Evolutionary conservation across 192 early-diverging fungal genomes (phyloP).

Genomic region (Rhizophagus prolifer): DNA sequence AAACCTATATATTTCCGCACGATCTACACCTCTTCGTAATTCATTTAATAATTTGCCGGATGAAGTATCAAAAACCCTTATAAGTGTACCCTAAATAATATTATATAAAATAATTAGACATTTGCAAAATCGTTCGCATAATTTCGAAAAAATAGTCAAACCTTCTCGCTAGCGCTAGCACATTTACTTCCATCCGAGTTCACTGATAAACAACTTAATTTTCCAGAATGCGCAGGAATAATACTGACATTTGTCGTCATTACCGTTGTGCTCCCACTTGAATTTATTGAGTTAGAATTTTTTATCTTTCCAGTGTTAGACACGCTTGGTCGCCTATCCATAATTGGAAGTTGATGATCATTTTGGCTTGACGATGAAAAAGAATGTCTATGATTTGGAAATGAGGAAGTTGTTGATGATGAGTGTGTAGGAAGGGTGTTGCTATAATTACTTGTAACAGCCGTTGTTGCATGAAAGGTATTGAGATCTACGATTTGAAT

Average conservation of each 20-base stretch:
- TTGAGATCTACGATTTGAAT: slow-evolving; percentile 82
- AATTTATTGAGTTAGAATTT: slow-evolving; percentile 20
- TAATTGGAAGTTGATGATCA: slow-evolving; percentile 39
- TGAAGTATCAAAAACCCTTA: slow-evolving; percentile 81
- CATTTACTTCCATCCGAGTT: slow-evolving; percentile 76
- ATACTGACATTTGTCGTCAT: slow-evolving; percentile 65
- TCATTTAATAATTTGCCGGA: slow-evolving; percentile 77
- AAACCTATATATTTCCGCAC: slow-evolving; percentile 76
- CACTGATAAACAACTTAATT: slow-evolving; percentile 75
- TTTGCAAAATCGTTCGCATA: neutral
- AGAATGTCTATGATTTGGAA: slow-evolving; percentile 20
- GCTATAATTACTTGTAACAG: slow-evolving; percentile 23
- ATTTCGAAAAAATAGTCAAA: neutral
- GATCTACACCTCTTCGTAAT: slow-evolving; percentile 83
- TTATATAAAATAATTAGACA: neutral
- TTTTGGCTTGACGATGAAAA: slow-evolving; percentile 30
- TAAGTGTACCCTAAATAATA: slow-evolving; percentile 69
- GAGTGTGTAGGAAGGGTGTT: neutral
- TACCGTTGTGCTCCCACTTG: slow-evolving; percentile 42
- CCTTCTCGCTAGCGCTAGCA: slow-evolving; percentile 81
- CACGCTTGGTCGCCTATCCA: slow-evolving; percentile 18
- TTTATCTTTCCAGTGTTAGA: neutral
- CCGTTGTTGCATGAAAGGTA: slow-evolving; percentile 45
- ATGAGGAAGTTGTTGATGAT: neutral
- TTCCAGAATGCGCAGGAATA: slow-evolving; percentile 79